These are phyloP conservation scores for Ceratocystis ficicola DNA, from an alignment of 2,329 filamentous ascomycete genomes.

Conservation along the genomic window DNA sequence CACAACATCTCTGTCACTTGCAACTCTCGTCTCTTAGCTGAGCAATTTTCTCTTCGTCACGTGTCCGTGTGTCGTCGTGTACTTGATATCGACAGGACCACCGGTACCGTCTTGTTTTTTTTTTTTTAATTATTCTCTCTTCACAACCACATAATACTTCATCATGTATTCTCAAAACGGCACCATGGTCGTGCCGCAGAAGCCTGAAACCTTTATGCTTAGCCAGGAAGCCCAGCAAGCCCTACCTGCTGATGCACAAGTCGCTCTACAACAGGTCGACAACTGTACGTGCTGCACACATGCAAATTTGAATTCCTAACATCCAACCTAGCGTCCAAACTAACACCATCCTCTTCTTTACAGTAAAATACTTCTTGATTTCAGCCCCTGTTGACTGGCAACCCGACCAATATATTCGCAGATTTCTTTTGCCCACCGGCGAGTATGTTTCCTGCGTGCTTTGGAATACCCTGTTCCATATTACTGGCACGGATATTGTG, in stretches of 20 bases:
- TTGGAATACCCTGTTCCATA: constrained; percentile 99
- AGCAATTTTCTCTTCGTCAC: constrained; percentile 18
- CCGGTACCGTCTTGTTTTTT: constrained; percentile 2
- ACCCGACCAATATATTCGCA: constrained; percentile 87
- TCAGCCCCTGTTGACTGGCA: constrained; percentile 98
- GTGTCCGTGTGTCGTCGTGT: constrained; percentile 7
- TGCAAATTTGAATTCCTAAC: background rate
- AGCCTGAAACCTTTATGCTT: constrained; percentile 97
- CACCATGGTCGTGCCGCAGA: constrained; percentile 82
- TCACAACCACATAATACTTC: constrained; percentile 17
- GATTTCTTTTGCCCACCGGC: constrained; percentile 89
- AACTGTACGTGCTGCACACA: constrained; percentile 54
- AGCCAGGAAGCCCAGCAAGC: constrained; percentile 95
- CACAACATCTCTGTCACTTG: background rate
- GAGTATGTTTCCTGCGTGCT: constrained; percentile 98
- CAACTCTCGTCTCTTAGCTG: background rate
- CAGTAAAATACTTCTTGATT: constrained; percentile 99
- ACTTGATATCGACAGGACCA: background rate
- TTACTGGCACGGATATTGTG: constrained; percentile 97
- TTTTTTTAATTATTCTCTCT: constrained; percentile 12
- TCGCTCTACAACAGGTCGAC: constrained; percentile 95
- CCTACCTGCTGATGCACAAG: constrained; percentile 88
- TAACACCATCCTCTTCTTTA: constrained; percentile 23
- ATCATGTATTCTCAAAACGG: constrained; percentile 72
- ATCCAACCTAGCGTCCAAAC: constrained; percentile 1